Evolutionary conservation across 371 early-diverging fungal genomes (phyloP), one percentile per base, ranked within the genome.

Genomic region (Smittium mucronatum): DNA sequence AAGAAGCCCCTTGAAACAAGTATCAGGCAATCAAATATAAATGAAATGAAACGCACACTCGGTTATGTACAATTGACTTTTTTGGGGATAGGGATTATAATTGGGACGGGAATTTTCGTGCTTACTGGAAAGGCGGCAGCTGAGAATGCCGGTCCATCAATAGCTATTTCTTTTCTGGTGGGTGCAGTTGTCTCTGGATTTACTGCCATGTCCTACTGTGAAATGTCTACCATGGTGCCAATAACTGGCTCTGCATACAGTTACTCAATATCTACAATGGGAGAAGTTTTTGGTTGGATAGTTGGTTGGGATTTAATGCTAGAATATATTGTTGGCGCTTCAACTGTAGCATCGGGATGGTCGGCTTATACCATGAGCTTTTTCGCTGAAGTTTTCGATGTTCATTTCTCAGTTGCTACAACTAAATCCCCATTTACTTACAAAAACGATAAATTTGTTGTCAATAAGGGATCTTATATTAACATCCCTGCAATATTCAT

Each of bases 211-310:
- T 87, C 86, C 63, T 90, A 90, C 69, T 81, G 87, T 34, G 91
- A 90, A 75, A 79, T 90, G 79, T 85, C 90, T 2, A 82, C 87
- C 31, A 85, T 86, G 85, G 85, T 90, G 36, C 90, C 89, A 2
- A 83, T 88, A n/a, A 80, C 89, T 57, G 91, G 91, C 34, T 87
- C 88, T 0, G 85, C 89, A n/a, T 90, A 89, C 71, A 85, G 89
- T 0, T 89, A 86, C 70, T 80, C 86, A n/a, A 88, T 89, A 72
- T 85, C 88, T 1, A 87, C 89, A 5, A 81, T 89, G 75, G 91
- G 91, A 26, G 90, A 90, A 78, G 80, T 89, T 63, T 74, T 85
- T 17, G 90, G 85, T 2, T 90, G 89, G 88, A 85, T 83, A 47
- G 84, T 89, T 72, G 87, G 87, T 17, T 90, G 90, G 90, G 82